Percentiles rank a stretch among this genome's conserved stretches.
These are phyloP conservation scores for Cladorrhinum samala DNA, from an alignment of 495 filamentous ascomycete genomes.

Conservation along the genomic window DNA sequence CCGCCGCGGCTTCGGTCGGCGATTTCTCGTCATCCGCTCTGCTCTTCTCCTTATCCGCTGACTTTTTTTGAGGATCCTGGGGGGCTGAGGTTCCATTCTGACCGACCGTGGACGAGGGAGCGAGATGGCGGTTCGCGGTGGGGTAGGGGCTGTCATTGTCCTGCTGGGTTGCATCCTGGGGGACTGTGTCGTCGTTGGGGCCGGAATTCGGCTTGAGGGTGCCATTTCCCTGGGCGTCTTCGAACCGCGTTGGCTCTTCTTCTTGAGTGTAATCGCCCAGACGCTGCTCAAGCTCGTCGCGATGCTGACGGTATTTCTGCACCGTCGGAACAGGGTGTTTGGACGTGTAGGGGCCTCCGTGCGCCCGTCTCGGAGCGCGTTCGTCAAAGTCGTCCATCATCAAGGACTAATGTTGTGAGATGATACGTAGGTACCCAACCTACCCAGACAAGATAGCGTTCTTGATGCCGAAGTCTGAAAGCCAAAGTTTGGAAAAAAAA, in stretches of 20 bases:
- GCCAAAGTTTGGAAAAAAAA: too few relatives aligned
- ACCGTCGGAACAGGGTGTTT: conserved; percentile 59
- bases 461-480: background rate
- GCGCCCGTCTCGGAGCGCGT: conserved; percentile 37
- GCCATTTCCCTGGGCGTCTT: background rate
- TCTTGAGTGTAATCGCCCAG: conserved; percentile 32
- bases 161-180: conserved; percentile 29
- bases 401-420: too few relatives aligned
- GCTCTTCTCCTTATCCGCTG: conserved; percentile 13
- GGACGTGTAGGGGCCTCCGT: conserved; percentile 47
- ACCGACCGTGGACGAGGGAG: conserved; percentile 46
- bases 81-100: conserved; percentile 8
- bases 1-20: conserved; percentile 46
- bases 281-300: conserved; percentile 40
- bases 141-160: conserved; percentile 31
- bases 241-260: background rate
- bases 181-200: conserved; percentile 34
- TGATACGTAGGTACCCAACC: too few relatives aligned
- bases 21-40: conserved; percentile 31
- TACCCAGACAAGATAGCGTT: background rate
- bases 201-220: conserved; percentile 25
- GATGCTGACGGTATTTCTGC: conserved; percentile 54
- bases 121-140: conserved; percentile 28
- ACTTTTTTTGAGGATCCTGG: conserved; percentile 8
- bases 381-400: conserved; percentile 40